A percentile compares a stretch with the other conserved stretches of the same genome.
These are phyloP conservation scores for Metschnikowia shivogae DNA, from an alignment of 805 yeast species.

Conservation along the genomic window DNA sequence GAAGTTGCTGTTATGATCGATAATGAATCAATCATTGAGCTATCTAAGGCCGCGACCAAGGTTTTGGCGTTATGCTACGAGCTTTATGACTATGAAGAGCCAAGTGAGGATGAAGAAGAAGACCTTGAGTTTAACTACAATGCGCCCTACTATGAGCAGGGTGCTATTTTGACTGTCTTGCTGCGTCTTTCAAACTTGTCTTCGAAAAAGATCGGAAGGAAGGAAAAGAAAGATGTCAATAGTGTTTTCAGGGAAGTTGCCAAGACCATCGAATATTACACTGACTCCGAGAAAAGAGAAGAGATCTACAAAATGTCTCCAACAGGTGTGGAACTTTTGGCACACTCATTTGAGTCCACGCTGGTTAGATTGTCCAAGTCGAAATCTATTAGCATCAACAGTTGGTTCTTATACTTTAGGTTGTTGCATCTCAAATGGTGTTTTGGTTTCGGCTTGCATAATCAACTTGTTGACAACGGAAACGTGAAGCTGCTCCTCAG, in stretches of 20 bases:
- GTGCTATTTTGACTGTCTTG: constrained; percentile 39
- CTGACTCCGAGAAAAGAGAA: constrained; percentile 30
- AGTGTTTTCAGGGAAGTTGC: constrained; percentile 58
- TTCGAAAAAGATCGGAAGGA: constrained; percentile 55
- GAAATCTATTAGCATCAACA: constrained; percentile 43
- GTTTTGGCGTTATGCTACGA: constrained; percentile 56
- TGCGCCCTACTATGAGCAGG: constrained; percentile 53
- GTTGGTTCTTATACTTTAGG: constrained; percentile 49
- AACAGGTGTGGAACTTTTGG: constrained; percentile 31
- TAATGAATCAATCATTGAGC: constrained; percentile 37
- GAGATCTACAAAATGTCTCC: constrained; percentile 35
- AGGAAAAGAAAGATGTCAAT: constrained; percentile 56
- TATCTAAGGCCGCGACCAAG: constrained; percentile 53
- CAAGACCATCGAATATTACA: constrained; percentile 42
- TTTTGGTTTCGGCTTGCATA: constrained; percentile 49
- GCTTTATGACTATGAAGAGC: constrained; percentile 41
- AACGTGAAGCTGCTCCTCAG: constrained; percentile 33
- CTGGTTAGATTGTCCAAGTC: constrained; percentile 43
- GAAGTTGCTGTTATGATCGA: constrained; percentile 42
- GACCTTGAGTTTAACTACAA: constrained; percentile 43
- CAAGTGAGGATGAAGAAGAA: constrained; percentile 34
- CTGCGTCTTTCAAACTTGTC: constrained; percentile 47
- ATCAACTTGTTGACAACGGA: constrained; percentile 41
- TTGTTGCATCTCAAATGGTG: constrained; percentile 48
- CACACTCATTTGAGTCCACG: constrained; percentile 29